These are phyloP conservation scores for Crotalaria pallida DNA, from an alignment of 306 rosid genomes.

Conservation along the genomic window DNA sequence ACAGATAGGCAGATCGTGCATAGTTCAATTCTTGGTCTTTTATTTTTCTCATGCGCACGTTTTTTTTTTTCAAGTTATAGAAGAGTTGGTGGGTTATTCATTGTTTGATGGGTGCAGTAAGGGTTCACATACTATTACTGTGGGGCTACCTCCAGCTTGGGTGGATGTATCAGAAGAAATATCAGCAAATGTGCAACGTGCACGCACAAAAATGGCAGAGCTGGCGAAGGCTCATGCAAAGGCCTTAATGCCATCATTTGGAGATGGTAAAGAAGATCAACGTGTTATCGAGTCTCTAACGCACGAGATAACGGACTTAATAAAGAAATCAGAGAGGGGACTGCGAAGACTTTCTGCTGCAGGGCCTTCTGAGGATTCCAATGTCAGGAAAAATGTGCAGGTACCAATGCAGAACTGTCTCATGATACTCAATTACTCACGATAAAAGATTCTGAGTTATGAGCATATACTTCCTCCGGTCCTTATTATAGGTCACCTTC, in stretches of 20 bases:
- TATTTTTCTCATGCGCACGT: neutral
- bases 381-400: slow-evolving; percentile 94
- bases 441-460: neutral
- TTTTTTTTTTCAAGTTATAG: neutral
- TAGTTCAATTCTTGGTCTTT: neutral
- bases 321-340: slow-evolving; percentile 76
- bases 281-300: slow-evolving; percentile 77
- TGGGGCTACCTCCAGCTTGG: slow-evolving; percentile 98
- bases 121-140: slow-evolving; percentile 60
- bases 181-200: slow-evolving; percentile 78
- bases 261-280: slow-evolving; percentile 92
- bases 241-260: slow-evolving; percentile 96
- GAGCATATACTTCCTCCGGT: neutral
- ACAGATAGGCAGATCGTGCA: no score
- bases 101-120: slow-evolving; percentile 45
- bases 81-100: neutral
- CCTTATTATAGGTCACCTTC: no score
- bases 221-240: slow-evolving; percentile 85
- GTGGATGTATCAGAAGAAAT: slow-evolving; percentile 96
- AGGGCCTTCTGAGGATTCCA: slow-evolving; percentile 95
- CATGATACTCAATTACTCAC: neutral
- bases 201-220: slow-evolving; percentile 75
- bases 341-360: slow-evolving; percentile 70
- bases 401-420: slow-evolving; percentile 36
- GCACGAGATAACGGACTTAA: slow-evolving; percentile 71